Conservation (phyloP, 768 basidiomycete species). For the Piloderma croceum region DNA sequence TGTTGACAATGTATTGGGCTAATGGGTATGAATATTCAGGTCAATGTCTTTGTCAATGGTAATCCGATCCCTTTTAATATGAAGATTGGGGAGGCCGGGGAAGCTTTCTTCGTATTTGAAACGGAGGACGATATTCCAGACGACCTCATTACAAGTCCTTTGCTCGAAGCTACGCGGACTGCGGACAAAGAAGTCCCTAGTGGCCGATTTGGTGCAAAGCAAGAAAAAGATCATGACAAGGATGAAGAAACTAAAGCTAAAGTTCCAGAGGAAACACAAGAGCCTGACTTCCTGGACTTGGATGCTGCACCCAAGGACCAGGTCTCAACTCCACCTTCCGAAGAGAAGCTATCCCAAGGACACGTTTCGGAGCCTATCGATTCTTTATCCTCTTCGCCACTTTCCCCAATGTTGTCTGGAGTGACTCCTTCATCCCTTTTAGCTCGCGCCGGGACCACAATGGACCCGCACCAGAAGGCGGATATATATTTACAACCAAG, state of each 20-base stretch:
- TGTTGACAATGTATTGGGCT: not conserved
- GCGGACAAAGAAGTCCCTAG: conserved; percentile 32
- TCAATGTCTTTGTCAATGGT: conserved; percentile 85
- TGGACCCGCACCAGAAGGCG: too few relatives aligned
- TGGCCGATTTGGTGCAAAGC: conserved; percentile 40
- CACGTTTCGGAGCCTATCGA: too few relatives aligned
- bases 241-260: conserved; percentile 10
- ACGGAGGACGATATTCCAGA: conserved; percentile 92
- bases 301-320: conserved; percentile 38
- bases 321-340: conserved; percentile 1
- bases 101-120: conserved; percentile 98
- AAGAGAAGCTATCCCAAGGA: too few relatives aligned
- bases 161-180: conserved; percentile 61
- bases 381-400: conserved; percentile 28
- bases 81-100: conserved; percentile 99
- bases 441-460: too few relatives aligned
- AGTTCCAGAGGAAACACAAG: conserved; percentile 26
- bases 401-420: conserved; percentile 2
- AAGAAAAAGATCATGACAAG: conserved; percentile 24
- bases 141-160: conserved; percentile 89
- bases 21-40: conserved; percentile 40
- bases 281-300: conserved; percentile 85
- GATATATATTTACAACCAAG: conserved; percentile 45
- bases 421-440: too few relatives aligned
- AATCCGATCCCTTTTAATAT: conserved; percentile 85